Evolutionary conservation across 129 eudicot genomes (phyloP).

Genomic region (Saposhnikovia divaricata): DNA sequence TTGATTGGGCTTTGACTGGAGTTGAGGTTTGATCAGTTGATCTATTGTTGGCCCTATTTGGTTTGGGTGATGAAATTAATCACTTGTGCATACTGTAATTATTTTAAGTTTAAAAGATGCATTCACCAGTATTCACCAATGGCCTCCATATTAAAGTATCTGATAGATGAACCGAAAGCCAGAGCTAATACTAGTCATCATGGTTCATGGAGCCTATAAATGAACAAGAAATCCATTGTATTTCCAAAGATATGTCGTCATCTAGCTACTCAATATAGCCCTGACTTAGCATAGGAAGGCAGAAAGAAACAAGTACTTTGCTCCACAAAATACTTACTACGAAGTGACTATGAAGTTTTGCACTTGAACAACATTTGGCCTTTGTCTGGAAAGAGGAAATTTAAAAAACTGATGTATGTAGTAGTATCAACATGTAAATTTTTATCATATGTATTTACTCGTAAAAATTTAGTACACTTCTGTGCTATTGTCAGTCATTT

Average conservation of each 20-base stretch:
- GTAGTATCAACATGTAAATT: neutral
- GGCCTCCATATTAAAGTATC: slow-evolving; percentile 56
- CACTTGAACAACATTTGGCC: neutral
- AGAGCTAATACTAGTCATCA: slow-evolving; percentile 19
- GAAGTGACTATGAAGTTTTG: neutral
- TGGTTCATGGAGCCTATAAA: slow-evolving; percentile 13
- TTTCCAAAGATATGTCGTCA: slow-evolving; percentile 10
- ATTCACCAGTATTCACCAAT: too few species aligned
- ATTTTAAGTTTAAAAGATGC: too few species aligned
- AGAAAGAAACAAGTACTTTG: neutral
- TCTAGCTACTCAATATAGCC: neutral
- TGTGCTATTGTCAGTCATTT: neutral
- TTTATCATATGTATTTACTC: neutral
- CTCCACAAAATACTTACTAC: neutral
- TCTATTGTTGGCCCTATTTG: too few species aligned
- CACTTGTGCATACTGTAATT: too few species aligned
- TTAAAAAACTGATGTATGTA: neutral
- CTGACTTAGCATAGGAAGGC: neutral
- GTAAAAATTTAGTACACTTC: slow-evolving; percentile 1
- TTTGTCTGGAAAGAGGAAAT: neutral
- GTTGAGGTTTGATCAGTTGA: too few species aligned
- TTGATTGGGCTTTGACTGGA: too few species aligned
- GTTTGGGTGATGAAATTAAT: too few species aligned
- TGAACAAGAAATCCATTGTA: slow-evolving; percentile 4
- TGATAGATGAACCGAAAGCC: slow-evolving; percentile 21